Evolutionary conservation across 2,329 filamentous ascomycete genomes (phyloP).

Genomic region (Pseudogymnoascus sp.): DNA sequence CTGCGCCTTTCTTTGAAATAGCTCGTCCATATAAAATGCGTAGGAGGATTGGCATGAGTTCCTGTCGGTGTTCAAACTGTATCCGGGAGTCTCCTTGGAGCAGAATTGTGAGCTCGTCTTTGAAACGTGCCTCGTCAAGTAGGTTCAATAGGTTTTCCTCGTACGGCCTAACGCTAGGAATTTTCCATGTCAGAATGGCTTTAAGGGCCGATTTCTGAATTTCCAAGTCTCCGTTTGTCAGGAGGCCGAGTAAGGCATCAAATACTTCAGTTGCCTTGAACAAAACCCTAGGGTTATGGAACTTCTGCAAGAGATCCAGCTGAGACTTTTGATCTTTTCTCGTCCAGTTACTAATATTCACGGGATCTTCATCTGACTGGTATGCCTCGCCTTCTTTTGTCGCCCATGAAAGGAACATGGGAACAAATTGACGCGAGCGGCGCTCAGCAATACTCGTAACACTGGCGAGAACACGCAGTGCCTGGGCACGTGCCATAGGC

Average conservation of each 20-base stretch:
- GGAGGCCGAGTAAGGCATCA: slow-evolving; percentile 62
- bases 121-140: slow-evolving; percentile 84
- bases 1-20: slow-evolving; percentile 70
- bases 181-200: slow-evolving; percentile 84
- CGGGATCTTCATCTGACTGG: slow-evolving; percentile 21
- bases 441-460: slow-evolving; percentile 77
- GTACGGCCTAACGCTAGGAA: slow-evolving; percentile 65
- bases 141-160: slow-evolving; percentile 80
- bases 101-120: slow-evolving; percentile 87
- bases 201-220: slow-evolving; percentile 81
- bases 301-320: slow-evolving; percentile 73
- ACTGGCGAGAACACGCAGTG: slow-evolving; percentile 68
- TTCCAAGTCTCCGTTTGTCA: slow-evolving; percentile 84
- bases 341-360: slow-evolving; percentile 48
- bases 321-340: slow-evolving; percentile 78
- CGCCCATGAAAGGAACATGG: slow-evolving; percentile 80
- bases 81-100: slow-evolving; percentile 70
- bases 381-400: slow-evolving; percentile 35
- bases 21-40: slow-evolving; percentile 83
- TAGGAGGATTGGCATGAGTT: slow-evolving; percentile 79
- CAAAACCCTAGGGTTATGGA: slow-evolving; percentile 77
- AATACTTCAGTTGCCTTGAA: slow-evolving; percentile 74
- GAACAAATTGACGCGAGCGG: slow-evolving; percentile 74
- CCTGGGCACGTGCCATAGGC: slow-evolving; percentile 62
- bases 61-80: slow-evolving; percentile 61